Percentiles rank a stretch among this genome's conserved stretches.
Conservation (phyloP, 352 stramenopile genomes). For the Phytophthora aleatoria region DNA sequence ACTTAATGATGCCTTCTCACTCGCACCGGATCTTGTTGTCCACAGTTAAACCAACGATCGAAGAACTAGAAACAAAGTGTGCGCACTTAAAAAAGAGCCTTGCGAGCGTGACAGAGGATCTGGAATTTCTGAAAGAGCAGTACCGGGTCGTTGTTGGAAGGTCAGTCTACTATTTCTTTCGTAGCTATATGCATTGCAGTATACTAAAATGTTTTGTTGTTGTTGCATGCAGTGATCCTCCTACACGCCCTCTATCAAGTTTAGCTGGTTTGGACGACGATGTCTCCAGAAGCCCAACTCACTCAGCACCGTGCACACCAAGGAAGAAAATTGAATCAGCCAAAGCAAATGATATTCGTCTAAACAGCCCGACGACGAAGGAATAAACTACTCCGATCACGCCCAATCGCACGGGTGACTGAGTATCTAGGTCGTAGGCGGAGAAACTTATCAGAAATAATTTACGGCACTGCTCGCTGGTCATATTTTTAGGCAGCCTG, state of each 20-base stretch:
- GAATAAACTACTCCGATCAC: slow-evolving; percentile 7
- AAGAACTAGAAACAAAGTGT: slow-evolving; percentile 66
- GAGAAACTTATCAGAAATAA: slow-evolving; percentile 8
- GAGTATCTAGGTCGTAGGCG: slow-evolving; percentile 1
- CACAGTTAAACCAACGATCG: slow-evolving; percentile 50
- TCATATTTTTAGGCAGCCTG: slow-evolving; percentile 23
- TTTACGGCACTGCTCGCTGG: neutral
- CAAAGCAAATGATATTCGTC: slow-evolving; percentile 48
- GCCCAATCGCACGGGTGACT: slow-evolving; percentile 4
- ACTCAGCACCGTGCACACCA: slow-evolving; percentile 47
- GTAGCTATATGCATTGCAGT: neutral
- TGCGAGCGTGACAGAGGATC: slow-evolving; percentile 39
- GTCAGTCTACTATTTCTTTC: slow-evolving; percentile 27
- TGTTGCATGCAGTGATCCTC: slow-evolving; percentile 41
- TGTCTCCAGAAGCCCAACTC: slow-evolving; percentile 3
- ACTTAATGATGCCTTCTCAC: neutral
- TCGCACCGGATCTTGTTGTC: neutral
- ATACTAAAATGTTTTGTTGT: slow-evolving; percentile 2
- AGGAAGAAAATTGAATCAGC: slow-evolving; percentile 56
- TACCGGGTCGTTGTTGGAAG: slow-evolving; percentile 56
- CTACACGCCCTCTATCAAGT: slow-evolving; percentile 18
- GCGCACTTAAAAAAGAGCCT: slow-evolving; percentile 50
- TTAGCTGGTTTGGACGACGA: slow-evolving; percentile 4
- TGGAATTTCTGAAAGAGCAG: slow-evolving; percentile 56
- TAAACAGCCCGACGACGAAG: slow-evolving; percentile 41